These are phyloP conservation scores for Sporothrix curviconia DNA, from an alignment of 2,329 filamentous ascomycete species.

Conservation along the genomic window DNA sequence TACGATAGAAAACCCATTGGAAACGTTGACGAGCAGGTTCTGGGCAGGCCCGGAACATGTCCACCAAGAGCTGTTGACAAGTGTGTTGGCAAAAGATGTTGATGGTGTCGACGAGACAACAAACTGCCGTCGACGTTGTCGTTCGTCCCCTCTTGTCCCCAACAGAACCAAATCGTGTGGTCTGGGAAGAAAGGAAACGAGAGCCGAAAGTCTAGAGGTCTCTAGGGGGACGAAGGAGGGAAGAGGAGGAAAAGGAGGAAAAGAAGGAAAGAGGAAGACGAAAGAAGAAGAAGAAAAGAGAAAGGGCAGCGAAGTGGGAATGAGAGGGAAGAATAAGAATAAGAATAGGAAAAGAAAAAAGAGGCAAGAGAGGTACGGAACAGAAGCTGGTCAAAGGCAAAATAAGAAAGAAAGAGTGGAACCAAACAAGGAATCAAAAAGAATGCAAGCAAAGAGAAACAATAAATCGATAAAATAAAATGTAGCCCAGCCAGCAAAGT, in stretches of 20 bases:
- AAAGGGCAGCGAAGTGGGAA: neutral
- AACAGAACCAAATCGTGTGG: neutral
- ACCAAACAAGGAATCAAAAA: neutral
- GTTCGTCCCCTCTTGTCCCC: neutral
- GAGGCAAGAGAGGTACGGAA: neutral
- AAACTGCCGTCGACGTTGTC: too few relatives aligned
- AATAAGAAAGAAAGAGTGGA: too few relatives aligned
- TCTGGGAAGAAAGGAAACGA: neutral
- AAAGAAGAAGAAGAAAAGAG: neutral
- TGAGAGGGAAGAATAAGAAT: neutral
- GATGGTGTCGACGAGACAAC: neutral
- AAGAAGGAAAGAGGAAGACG: neutral
- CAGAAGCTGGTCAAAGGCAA: too few relatives aligned
- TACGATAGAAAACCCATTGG: slow-evolving; percentile 52
- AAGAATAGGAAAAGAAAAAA: neutral
- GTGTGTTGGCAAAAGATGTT: neutral
- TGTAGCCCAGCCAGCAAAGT: neutral
- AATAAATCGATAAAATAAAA: slow-evolving; percentile 5
- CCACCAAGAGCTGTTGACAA: neutral
- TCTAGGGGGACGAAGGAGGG: neutral
- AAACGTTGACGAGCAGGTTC: slow-evolving; percentile 24
- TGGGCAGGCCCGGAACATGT: slow-evolving; percentile 4
- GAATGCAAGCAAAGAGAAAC: neutral
- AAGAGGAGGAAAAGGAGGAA: neutral
- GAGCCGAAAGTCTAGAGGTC: too few relatives aligned